Evolutionary conservation across 2,329 filamentous ascomycete species (phyloP), one percentile per base, ranked within the genome.

Genomic region (Hypoxylon sp.): DNA sequence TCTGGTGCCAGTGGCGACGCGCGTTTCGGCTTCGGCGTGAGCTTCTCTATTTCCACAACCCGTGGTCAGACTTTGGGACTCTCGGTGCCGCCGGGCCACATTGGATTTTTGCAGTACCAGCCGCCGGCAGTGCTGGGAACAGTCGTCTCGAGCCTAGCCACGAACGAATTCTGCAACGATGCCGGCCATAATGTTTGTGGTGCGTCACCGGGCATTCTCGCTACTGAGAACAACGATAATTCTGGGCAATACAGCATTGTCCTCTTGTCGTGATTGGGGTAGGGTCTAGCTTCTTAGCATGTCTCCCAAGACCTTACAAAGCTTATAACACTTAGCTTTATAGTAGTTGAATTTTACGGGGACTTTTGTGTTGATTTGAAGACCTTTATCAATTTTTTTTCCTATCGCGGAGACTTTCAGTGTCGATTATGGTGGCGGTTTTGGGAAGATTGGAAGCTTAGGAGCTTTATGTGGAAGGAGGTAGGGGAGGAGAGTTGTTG

Each of bases 181-280:
- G 14, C 38, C n/a, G 38, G n/a, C 38, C 38, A 41, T 19, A 41
- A 41, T 19, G n/a, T 41, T 28, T 28, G 46, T 23, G 46, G 28
- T 49, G 23, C 46, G 46, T 28, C 23, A 3, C 46, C 28, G 13
- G 28, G 46, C 21, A 49, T 49, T 17, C 28, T 25, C 13, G 21
- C 38, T 19, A 41, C 38, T 6, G 14, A n/a, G n/a, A 41, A 9
- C n/a, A 19, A 41, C 38, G 38, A 41, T 10, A 41, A 41, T n/a
- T 41, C 38, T 41, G 38, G 38, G n/a, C 38, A 17, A 41, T 41
- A 41, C 38, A 41, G 38, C 38, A 41, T 41, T 17, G 38, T 41
- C 38, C 38, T 41, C 38, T 6, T 6, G 38, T 17, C 38, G 5
- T 41, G 38, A 41, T 41, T 17, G 38, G n/a, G 38, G 14, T 36